A percentile compares a stretch with the other conserved stretches of the same genome.
phyloP scores from a whole-genome alignment of 192 early-diverging fungal species.

The Dissophora globulifera region DNA sequence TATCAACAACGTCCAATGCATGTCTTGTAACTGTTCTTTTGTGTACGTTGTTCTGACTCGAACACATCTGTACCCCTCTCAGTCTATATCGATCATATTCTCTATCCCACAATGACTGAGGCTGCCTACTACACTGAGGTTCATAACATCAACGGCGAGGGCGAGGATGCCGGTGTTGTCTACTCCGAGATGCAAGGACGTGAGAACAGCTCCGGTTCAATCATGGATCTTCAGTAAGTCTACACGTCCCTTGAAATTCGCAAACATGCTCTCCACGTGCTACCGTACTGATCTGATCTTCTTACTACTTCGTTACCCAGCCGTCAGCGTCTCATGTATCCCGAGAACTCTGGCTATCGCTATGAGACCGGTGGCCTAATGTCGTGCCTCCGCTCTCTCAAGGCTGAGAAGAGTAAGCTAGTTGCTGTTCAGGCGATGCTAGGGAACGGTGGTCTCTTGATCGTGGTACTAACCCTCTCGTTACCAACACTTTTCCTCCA shows the following conservation, averaged over 20 bases:
- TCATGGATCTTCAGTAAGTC: conserved; percentile 57
- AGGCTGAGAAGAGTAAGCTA: conserved; percentile 65
- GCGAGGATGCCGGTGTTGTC: conserved; percentile 74
- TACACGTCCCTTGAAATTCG: too few relatives aligned
- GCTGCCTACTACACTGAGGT: conserved; percentile 69
- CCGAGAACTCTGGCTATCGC: conserved; percentile 67
- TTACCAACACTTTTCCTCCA: conserved; percentile 1
- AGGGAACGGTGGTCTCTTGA: too few relatives aligned
- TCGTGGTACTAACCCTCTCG: neutral
- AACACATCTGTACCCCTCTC: too few relatives aligned
- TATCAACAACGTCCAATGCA: too few relatives aligned
- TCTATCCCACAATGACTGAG: conserved; percentile 71
- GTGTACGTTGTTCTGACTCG: too few relatives aligned
- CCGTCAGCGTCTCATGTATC: conserved; percentile 65
- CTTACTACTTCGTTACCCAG: too few relatives aligned
- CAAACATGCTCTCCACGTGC: too few relatives aligned
- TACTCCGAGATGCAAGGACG: conserved; percentile 73
- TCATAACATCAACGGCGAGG: conserved; percentile 71
- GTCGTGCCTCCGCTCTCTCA: conserved; percentile 63
- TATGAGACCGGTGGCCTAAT: conserved; percentile 71
- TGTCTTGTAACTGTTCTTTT: too few relatives aligned
- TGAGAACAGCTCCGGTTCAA: conserved; percentile 58
- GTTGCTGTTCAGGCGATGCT: too few relatives aligned
- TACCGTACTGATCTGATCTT: too few relatives aligned
- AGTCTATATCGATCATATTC: conserved; percentile 71